These are phyloP conservation scores for Aspergillus pseudoviridinutans DNA, from an alignment of 2,329 filamentous ascomycete species.

Conservation along the genomic window DNA sequence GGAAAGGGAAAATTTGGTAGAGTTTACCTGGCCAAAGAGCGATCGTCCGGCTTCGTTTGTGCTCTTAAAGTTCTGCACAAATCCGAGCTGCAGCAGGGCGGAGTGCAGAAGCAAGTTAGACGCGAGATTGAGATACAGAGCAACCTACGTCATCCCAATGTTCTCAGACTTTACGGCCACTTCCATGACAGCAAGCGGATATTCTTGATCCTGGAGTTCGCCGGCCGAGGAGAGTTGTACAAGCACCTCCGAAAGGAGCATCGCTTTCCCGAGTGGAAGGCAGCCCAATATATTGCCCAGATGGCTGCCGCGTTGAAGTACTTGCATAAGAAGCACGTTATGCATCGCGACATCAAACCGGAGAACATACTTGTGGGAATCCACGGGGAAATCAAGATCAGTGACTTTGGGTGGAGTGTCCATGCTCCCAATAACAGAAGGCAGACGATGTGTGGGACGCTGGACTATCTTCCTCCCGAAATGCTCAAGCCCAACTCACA, in stretches of 20 bases:
- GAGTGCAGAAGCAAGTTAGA: conserved; percentile 81
- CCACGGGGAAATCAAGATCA: conserved; percentile 97
- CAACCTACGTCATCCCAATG: conserved; percentile 81
- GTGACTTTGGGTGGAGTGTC: conserved; percentile 97
- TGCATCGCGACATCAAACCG: conserved; percentile 95
- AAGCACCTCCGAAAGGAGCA: conserved; percentile 77
- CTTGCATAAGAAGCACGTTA: conserved; percentile 93
- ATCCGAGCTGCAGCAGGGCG: conserved; percentile 72
- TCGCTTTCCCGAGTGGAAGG: conserved; percentile 80
- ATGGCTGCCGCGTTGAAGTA: conserved; percentile 89
- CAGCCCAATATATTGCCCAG: conserved; percentile 81
- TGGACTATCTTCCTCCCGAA: conserved; percentile 96
- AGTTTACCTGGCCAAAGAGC: conserved; percentile 79
- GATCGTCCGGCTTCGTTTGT: conserved; percentile 75
- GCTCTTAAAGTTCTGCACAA: conserved; percentile 85
- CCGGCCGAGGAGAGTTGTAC: conserved; percentile 80
- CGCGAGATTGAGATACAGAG: conserved; percentile 88
- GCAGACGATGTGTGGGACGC: conserved; percentile 93
- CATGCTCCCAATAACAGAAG: conserved; percentile 93
- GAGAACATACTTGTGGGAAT: conserved; percentile 96
- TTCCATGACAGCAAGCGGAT: conserved; percentile 87
- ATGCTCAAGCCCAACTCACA: conserved; percentile 81
- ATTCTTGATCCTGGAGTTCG: conserved; percentile 83
- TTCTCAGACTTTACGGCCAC: conserved; percentile 77
- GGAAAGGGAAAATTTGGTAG: conserved; percentile 86